Conservation (phyloP, 768 basidiomycete genomes). For the Cystofilobasidium ferigula region DNA sequence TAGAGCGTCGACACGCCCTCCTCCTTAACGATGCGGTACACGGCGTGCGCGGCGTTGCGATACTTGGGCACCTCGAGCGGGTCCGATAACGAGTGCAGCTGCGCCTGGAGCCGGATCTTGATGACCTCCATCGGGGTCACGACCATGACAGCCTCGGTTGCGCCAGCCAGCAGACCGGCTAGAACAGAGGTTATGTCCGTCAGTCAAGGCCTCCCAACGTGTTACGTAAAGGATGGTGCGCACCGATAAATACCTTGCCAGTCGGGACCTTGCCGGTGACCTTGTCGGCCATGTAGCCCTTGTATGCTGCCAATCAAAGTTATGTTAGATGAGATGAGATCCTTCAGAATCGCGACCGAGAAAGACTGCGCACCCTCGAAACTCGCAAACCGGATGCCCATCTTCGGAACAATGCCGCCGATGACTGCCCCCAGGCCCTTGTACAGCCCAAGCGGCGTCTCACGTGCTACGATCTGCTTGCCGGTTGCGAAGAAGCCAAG, state of each 20-base stretch:
- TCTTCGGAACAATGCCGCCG: slow-evolving; percentile 95
- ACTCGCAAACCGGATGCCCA: slow-evolving; percentile 96
- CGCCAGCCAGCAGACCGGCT: slow-evolving; percentile 92
- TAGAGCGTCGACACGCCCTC: slow-evolving; percentile 78
- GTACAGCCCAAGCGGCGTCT: slow-evolving; percentile 91
- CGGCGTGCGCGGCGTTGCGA: slow-evolving; percentile 91
- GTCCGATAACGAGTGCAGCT: slow-evolving; percentile 92
- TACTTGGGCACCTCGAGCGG: slow-evolving; percentile 87
- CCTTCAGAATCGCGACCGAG: neutral
- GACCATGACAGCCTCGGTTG: slow-evolving; percentile 86
- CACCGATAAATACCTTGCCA: slow-evolving; percentile 76
- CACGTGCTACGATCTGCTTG: slow-evolving; percentile 68
- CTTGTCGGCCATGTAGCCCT: slow-evolving; percentile 53
- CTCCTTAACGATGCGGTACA: slow-evolving; percentile 84
- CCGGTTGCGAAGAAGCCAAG: slow-evolving; percentile 90
- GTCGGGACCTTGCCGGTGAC: slow-evolving; percentile 62
- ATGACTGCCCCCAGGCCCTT: slow-evolving; percentile 95
- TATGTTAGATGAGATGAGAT: neutral
- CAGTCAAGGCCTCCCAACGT: neutral
- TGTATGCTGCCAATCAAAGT: slow-evolving; percentile 48
- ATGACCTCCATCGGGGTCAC: slow-evolving; percentile 99
- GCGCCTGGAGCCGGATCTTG: slow-evolving; percentile 95
- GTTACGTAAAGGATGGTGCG: slow-evolving; percentile 30
- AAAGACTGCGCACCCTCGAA: slow-evolving; percentile 54
- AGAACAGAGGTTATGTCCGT: neutral